Conservation (phyloP, 192 early-diverging fungal genomes). For the Cetraspora pellucida region DNA sequence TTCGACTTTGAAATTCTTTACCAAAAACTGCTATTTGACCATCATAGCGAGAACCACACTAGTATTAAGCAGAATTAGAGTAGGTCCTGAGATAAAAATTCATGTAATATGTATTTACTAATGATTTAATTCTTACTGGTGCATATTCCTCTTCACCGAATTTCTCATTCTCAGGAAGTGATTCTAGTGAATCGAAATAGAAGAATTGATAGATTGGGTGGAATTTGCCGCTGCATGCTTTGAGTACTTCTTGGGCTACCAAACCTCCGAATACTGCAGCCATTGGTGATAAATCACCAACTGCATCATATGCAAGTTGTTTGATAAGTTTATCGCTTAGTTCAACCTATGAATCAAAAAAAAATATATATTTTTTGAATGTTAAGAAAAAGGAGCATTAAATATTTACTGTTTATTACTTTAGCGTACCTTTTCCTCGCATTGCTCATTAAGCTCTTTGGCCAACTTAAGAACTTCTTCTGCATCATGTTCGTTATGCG, state of each 20-base stretch:
- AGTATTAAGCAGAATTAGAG: background rate
- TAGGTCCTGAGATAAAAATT: background rate
- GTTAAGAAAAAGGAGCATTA: too few relatives aligned
- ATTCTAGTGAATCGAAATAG: slow-evolving; percentile 98
- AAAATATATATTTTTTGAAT: background rate
- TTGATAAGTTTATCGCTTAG: slow-evolving; percentile 86
- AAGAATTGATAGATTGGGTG: slow-evolving; percentile 87
- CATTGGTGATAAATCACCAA: slow-evolving; percentile 94
- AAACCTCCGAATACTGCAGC: slow-evolving; percentile 94
- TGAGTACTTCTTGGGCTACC: slow-evolving; percentile 97
- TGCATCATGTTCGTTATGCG: slow-evolving; percentile 86
- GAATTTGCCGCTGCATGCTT: slow-evolving; percentile 98
- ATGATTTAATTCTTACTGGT: slow-evolving; percentile 50
- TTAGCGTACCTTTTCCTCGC: slow-evolving; percentile 58
- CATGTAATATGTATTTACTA: background rate
- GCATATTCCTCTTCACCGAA: slow-evolving; percentile 74
- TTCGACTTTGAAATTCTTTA: slow-evolving; percentile 81
- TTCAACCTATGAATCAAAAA: slow-evolving; percentile 50
- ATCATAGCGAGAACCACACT: slow-evolving; percentile 89
- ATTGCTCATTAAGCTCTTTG: slow-evolving; percentile 71
- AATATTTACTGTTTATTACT: background rate
- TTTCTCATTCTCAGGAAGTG: slow-evolving; percentile 71
- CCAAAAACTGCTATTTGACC: slow-evolving; percentile 97
- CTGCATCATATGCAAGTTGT: slow-evolving; percentile 84
- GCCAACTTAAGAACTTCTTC: slow-evolving; percentile 72